Conservation (phyloP, 2,329 filamentous ascomycete species). For the Chaetoscypha palmicola region DNA sequence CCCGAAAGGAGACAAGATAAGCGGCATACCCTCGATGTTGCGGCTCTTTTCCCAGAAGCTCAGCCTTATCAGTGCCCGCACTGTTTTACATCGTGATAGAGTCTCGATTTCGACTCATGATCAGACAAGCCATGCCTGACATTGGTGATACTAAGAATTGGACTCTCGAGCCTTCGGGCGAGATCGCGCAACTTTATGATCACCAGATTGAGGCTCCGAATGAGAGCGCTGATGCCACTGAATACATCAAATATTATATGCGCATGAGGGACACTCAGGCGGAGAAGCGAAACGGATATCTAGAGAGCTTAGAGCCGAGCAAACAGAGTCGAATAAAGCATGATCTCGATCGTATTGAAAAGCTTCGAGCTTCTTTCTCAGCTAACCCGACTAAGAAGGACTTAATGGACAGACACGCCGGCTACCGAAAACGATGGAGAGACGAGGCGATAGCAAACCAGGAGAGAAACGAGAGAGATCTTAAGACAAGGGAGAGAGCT, state of each 20-base stretch:
- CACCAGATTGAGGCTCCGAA: neutral
- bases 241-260: conserved; percentile 6
- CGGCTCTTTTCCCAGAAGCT: no score
- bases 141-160: no score
- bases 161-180: no score
- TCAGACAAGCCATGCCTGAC: no score
- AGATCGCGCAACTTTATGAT: conserved; percentile 4
- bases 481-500: no score
- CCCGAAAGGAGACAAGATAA: no score
- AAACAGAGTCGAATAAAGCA: neutral
- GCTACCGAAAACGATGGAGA: neutral
- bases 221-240: neutral
- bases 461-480: neutral
- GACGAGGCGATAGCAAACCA: neutral
- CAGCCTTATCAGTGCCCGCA: no score
- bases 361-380: neutral
- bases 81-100: no score
- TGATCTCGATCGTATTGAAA: neutral
- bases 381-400: conserved; percentile 3
- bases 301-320: neutral
- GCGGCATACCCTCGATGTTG: no score
- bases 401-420: neutral
- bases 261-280: conserved; percentile 4
- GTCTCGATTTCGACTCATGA: no score
- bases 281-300: neutral